These are phyloP conservation scores for Colletotrichum tanaceti DNA, from an alignment of 2,329 filamentous ascomycete species.

Conservation along the genomic window DNA sequence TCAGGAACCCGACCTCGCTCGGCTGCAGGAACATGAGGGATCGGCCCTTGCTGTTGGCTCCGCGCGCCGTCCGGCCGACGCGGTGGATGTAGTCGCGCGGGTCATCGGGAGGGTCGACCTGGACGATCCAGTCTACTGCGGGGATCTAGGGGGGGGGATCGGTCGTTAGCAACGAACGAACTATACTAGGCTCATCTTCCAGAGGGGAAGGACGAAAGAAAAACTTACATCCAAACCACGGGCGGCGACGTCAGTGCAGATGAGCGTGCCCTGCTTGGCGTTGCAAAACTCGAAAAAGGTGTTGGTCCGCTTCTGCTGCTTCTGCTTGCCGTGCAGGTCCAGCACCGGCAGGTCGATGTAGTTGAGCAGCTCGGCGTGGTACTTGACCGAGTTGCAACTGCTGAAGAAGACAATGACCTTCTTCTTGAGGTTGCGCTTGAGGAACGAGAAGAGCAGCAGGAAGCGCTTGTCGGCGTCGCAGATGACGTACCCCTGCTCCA, in stretches of 20 bases:
- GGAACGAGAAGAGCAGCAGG: conserved; percentile 91
- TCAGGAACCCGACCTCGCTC: conserved; percentile 90
- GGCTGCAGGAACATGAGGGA: conserved; percentile 95
- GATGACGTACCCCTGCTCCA: conserved; percentile 96
- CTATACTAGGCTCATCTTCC: background rate
- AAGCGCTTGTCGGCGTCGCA: conserved; percentile 96
- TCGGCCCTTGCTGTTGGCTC: conserved; percentile 83
- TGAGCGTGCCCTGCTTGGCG: conserved; percentile 83
- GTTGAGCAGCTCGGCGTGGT: conserved; percentile 94
- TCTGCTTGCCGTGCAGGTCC: conserved; percentile 92
- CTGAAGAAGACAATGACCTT: conserved; percentile 98
- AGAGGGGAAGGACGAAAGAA: conserved; percentile 20
- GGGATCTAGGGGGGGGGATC: conserved; percentile 21
- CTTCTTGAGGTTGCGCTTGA: conserved; percentile 92
- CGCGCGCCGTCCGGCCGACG: conserved; percentile 92
- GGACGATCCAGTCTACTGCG: conserved; percentile 92
- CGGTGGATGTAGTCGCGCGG: conserved; percentile 94
- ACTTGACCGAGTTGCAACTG: conserved; percentile 93
- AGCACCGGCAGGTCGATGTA: conserved; percentile 95
- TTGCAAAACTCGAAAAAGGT: conserved; percentile 95
- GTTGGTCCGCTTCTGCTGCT: conserved; percentile 98
- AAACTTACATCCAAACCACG: conserved; percentile 83
- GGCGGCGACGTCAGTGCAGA: conserved; percentile 97
- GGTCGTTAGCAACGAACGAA: background rate
- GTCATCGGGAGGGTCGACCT: conserved; percentile 95